phyloP scores from a whole-genome alignment of 805 yeast species.

The Candida vartiovaarae region DNA sequence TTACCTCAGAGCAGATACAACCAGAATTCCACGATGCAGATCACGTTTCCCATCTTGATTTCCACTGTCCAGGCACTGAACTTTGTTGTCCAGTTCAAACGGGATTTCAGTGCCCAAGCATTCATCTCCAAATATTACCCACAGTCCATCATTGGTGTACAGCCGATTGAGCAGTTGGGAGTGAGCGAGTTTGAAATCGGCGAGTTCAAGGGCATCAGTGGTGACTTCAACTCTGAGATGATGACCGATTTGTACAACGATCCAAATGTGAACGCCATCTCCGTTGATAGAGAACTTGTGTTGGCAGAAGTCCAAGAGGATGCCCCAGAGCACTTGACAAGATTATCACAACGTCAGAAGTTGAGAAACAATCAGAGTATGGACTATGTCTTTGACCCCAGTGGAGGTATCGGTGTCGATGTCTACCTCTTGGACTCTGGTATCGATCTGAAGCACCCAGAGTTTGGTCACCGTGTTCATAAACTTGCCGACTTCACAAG shows the following conservation, averaged over 20 bases:
- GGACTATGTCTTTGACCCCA: conserved; percentile 35
- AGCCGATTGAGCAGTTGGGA: conserved; percentile 10
- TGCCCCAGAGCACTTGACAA: conserved; percentile 37
- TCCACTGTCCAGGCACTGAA: conserved; percentile 2
- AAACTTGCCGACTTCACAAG: conserved; percentile 38
- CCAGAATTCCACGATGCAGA: background rate
- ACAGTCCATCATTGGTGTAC: conserved; percentile 5
- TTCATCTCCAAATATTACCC: conserved; percentile 15
- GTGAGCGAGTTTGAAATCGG: conserved; percentile 25
- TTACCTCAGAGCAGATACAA: no score
- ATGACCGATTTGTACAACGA: conserved; percentile 29
- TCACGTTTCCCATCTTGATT: background rate
- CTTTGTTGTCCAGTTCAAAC: conserved; percentile 24
- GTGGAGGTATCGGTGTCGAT: conserved; percentile 34
- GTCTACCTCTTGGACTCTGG: conserved; percentile 35
- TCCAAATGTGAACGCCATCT: conserved; percentile 28
- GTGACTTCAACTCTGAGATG: conserved; percentile 27
- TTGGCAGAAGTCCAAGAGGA: conserved; percentile 33
- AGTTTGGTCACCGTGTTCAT: conserved; percentile 36
- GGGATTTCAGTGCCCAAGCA: conserved; percentile 12
- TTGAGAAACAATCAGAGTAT: conserved; percentile 22
- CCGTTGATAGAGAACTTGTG: conserved; percentile 29
- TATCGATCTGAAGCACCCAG: conserved; percentile 31
- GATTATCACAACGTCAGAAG: conserved; percentile 30
- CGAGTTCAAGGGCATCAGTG: conserved; percentile 28